Percentiles rank a stretch among this genome's conserved stretches.
phyloP scores from a whole-genome alignment of 2,329 filamentous ascomycete species.

The Fusarium falciforme region DNA sequence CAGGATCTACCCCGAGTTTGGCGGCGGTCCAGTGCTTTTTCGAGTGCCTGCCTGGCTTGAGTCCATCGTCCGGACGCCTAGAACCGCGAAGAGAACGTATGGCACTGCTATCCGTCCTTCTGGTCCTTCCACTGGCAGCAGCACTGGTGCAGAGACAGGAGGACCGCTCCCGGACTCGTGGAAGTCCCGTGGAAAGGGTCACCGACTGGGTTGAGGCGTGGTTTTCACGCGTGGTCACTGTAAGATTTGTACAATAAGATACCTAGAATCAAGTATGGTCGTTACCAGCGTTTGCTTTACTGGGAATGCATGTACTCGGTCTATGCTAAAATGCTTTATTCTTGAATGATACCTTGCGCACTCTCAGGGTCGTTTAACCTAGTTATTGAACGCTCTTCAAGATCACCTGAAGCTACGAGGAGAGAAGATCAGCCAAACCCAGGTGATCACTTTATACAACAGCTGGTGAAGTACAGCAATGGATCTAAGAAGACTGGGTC shows the following conservation, averaged over 20 bases:
- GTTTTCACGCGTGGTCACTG: rapidly evolving
- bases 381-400: not conserved
- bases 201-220: constrained; percentile 65
- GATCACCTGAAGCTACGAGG: not conserved
- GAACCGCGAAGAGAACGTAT: constrained; percentile 31
- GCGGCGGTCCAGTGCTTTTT: constrained; percentile 82
- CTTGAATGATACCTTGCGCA: not conserved
- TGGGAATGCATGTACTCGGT: not conserved
- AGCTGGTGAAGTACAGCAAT: too few species aligned
- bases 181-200: constrained; percentile 71
- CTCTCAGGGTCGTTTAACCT: not conserved
- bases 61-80: constrained; percentile 67
- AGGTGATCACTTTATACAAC: not conserved
- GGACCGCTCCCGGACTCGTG: constrained; percentile 72
- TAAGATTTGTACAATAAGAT: not conserved
- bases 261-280: constrained; percentile 8
- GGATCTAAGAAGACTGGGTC: too few species aligned
- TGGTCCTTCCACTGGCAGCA: constrained; percentile 50
- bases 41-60: constrained; percentile 79
- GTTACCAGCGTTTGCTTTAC: constrained; percentile 1
- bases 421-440: not conserved
- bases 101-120: constrained; percentile 69
- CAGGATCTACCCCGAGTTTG: constrained; percentile 88
- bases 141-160: constrained; percentile 53
- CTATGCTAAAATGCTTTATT: not conserved